phyloP scores from a whole-genome alignment of 805 yeast species.

The Yarrowia sp. region DNA sequence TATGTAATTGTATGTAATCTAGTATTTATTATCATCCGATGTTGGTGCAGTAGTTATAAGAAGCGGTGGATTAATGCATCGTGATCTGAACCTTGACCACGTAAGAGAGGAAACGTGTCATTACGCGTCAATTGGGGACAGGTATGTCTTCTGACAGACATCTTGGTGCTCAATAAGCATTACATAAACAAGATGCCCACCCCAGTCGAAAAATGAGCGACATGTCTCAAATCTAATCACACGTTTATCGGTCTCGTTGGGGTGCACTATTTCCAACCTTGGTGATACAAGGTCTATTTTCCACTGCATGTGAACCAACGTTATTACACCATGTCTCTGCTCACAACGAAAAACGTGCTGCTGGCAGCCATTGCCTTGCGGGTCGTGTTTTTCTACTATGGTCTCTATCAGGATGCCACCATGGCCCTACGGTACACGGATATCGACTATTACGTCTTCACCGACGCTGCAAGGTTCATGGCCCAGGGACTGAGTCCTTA shows the following conservation, averaged over 20 bases:
- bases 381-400: constrained; percentile 65
- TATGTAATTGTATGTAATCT: constrained; percentile 16
- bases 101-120: not conserved
- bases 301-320: not conserved
- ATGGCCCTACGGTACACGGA: constrained; percentile 87
- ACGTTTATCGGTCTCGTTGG: too few species aligned
- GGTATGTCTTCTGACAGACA: too few species aligned
- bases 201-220: too few species aligned
- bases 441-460: constrained; percentile 87
- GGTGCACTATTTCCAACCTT: not conserved
- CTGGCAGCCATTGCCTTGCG: constrained; percentile 41
- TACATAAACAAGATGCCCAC: too few species aligned
- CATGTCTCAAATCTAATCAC: not conserved
- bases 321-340: constrained; percentile 17
- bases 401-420: constrained; percentile 78
- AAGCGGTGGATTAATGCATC: too few species aligned
- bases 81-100: not conserved
- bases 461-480: constrained; percentile 83
- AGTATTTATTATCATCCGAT: constrained; percentile 15
- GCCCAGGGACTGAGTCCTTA: constrained; percentile 61
- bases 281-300: not conserved
- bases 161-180: too few species aligned
- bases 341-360: constrained; percentile 31
- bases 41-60: too few species aligned
- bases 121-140: not conserved